A percentile compares a stretch with the other conserved stretches of the same genome.
These are phyloP conservation scores for Boletus patriciae DNA, from an alignment of 768 basidiomycete species.

Conservation along the genomic window DNA sequence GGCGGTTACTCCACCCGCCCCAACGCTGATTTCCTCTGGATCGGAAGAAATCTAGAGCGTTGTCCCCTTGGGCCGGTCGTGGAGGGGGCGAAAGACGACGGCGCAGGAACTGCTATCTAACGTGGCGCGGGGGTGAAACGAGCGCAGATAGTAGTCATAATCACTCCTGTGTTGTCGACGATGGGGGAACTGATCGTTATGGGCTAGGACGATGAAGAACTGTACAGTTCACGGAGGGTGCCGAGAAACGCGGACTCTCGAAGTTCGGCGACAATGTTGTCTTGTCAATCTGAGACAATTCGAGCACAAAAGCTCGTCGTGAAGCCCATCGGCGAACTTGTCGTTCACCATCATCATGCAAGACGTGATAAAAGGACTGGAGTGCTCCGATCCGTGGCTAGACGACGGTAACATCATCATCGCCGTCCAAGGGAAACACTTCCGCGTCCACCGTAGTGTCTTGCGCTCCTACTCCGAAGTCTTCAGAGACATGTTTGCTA, in stretches of 20 bases:
- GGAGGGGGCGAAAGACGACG: no score
- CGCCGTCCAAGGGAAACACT: conserved; percentile 23
- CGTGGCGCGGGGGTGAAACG: no score
- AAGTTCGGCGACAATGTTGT: neutral
- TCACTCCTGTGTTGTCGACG: conserved; percentile 63
- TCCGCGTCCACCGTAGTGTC: conserved; percentile 34
- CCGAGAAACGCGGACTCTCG: conserved; percentile 8
- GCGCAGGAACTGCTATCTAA: no score
- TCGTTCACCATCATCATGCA: neutral
- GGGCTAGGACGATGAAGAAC: no score
- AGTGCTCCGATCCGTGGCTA: conserved; percentile 23
- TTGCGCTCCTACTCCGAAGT: conserved; percentile 28
- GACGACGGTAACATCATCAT: conserved; percentile 36
- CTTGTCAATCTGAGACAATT: neutral
- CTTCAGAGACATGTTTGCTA: conserved; percentile 33
- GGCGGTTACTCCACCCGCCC: no score
- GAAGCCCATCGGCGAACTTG: no score
- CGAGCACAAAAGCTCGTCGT: neutral
- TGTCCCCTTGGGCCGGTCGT: no score
- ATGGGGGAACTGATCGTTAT: conserved; percentile 39
- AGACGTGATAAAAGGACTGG: neutral
- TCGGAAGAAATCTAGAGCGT: no score
- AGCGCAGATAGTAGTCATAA: no score
- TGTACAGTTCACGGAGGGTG: conserved; percentile 45
- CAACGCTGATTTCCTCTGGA: no score